These are phyloP conservation scores for Somion occarium DNA, from an alignment of 1,284 basidiomycete genomes.

Conservation along the genomic window DNA sequence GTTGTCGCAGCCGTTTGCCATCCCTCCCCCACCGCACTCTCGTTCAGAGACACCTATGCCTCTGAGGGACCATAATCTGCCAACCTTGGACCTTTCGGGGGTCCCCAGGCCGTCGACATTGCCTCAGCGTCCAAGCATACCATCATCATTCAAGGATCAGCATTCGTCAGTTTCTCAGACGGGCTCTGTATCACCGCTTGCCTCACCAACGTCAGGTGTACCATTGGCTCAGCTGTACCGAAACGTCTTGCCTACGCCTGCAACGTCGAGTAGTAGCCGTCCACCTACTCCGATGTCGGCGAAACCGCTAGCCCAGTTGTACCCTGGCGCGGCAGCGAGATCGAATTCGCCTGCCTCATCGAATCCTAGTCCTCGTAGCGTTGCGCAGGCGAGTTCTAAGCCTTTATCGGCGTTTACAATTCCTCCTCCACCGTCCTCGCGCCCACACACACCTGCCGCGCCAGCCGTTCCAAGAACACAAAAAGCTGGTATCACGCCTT, in stretches of 20 bases:
- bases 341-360: conserved; percentile 1
- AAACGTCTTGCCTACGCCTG: conserved; percentile 2
- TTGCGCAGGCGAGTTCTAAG: background rate
- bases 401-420: conserved; percentile 12
- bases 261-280: background rate
- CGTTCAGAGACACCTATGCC: conserved; percentile 12
- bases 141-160: background rate
- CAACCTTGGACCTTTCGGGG: background rate
- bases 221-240: conserved; percentile 14
- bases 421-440: conserved; percentile 8
- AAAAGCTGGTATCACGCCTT: conserved; percentile 3
- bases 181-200: background rate
- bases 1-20: conserved; percentile 9
- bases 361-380: background rate
- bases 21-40: conserved; percentile 14
- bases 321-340: background rate
- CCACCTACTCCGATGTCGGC: background rate
- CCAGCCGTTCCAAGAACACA: background rate
- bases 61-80: conserved; percentile 1
- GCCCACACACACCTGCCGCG: conserved; percentile 3
- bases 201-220: conserved; percentile 1
- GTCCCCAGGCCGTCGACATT: conserved; percentile 1
- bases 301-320: background rate
- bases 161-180: background rate
- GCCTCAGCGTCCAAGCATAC: background rate